Evolutionary conservation across 1,284 basidiomycete genomes (phyloP), one percentile per base, ranked within the genome.

Genomic region (Melampsora medusae): DNA sequence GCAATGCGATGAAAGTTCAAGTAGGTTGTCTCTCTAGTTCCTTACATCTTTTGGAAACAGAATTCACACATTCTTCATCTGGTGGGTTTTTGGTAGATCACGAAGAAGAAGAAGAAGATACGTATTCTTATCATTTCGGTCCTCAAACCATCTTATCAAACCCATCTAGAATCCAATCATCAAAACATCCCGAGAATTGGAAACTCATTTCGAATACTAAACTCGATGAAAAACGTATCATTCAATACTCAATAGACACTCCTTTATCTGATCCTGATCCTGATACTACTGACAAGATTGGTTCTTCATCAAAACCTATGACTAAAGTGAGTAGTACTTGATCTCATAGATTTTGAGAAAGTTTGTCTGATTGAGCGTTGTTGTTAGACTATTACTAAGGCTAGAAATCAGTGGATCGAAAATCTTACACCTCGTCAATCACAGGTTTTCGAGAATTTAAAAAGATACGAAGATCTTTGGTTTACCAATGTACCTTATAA

Each of bases 401-500:
- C 42, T 42, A 0, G 42, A 42, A 42, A 42, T 42, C 42, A 42
- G 14, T 42, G 5, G 42, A 42, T 42, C 10, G 42, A 42, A 42
- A 42, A 42, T 14, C 42, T 42, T 42, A 42, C 42, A 42, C 9
- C 10, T 42, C 42, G 14, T 42, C 42, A 42, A 14, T 12, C 42
- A 12, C 10, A 42, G 12, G 14, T 42, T 0, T 42, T 42, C 14
- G 10, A 42, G 12, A 42, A 14, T 10, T 42, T 42, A 14, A 42
- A 42, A 14, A 12, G 2, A 42, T 65, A 65, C 17, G 16, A 67
- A 22, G 56, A 67, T 33, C 35, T 68, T 53, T 68, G 59, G 56
- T 66, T 49, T 19, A 61, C 67, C 6, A 42, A 67, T 35, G 28
- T 75, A 28, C 66, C 72, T 42, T 65, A 73, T 64, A 38, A 73